These are phyloP conservation scores for Paulownia fortunei DNA, from an alignment of 257 asterid species.

Conservation along the genomic window DNA sequence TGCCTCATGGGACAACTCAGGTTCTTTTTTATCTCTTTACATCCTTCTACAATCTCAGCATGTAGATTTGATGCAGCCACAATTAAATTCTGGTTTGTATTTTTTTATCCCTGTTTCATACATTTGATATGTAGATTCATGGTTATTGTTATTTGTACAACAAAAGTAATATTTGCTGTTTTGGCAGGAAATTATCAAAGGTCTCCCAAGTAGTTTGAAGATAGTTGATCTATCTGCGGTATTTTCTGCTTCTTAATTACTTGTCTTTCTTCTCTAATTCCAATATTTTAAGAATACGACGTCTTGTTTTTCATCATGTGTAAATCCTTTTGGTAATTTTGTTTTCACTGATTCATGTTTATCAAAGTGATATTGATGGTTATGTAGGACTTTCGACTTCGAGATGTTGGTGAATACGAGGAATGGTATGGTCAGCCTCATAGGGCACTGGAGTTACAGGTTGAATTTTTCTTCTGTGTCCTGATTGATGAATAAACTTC, in stretches of 20 bases:
- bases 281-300: not conserved
- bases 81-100: not conserved
- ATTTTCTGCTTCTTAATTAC: conserved; percentile 35
- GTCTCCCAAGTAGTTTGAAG: conserved; percentile 77
- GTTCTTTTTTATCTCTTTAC: conserved; percentile 39
- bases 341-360: not conserved
- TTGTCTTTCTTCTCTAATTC: too few species aligned
- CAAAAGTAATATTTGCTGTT: not conserved
- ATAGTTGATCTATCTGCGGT: conserved; percentile 98
- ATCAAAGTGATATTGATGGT: conserved; percentile 35
- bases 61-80: not conserved
- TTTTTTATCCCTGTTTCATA: not conserved
- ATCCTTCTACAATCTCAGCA: not conserved
- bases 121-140: not conserved
- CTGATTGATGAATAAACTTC: conserved; percentile 2
- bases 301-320: not conserved
- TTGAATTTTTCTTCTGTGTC: conserved; percentile 31
- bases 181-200: conserved; percentile 86
- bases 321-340: not conserved
- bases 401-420: conserved; percentile 74
- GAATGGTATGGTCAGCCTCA: conserved; percentile 99
- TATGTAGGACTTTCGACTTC: conserved; percentile 87
- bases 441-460: conserved; percentile 84
- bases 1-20: conserved; percentile 99
- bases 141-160: not conserved